Evolutionary conservation across 768 basidiomycete species (phyloP), one percentile per base, ranked within the genome.

Genomic region (Cystoderma amianthinum): DNA sequence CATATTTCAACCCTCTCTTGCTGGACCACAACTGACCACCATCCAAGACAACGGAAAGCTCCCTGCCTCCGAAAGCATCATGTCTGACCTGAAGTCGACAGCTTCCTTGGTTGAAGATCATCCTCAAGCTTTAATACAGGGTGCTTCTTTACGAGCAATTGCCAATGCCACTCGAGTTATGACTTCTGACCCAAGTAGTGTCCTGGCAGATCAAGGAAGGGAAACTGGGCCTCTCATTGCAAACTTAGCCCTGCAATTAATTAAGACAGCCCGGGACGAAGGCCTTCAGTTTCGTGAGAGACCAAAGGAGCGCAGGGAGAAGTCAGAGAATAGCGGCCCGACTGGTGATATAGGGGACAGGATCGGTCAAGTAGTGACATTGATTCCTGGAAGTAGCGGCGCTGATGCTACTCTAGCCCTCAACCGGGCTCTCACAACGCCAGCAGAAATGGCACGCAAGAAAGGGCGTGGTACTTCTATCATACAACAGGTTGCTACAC

Each of bases 161-260:
- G 74, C 76, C 13, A 81, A 90, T 41, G 87, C 89, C 1, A 91
- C 84, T 1, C 78, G 89, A 2, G 82, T 91, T n/a, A 90, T 92
- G 87, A 85, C 85, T 0, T 70, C 78, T 2, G 86, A 86, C 49
- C 74, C 88, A 0, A 65, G 72, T 10, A 87, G 85, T 48, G 76
- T 92, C 42, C 72, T 92, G 7, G 71, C 74, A 0, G 83, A 90
- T 56, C 72, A 79, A 43, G 86, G 84, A 0, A 64, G 58, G 3
- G 85, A 84, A 7, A 79, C 81, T 0, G 67, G 74, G 5, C 63
- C 70, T 0, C 62, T 85, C n/a, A 67, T 91, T 25, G 71, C 74
- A 1, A 59, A 60, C 19, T 67, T 88, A 2, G 88, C 89, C 1
- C 64, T 84, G 42, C 73, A 77, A 30, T 73, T 92, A 11, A 72